These are phyloP conservation scores for Sclerotinia glacialis DNA, from an alignment of 2,329 filamentous ascomycete species.

Conservation along the genomic window DNA sequence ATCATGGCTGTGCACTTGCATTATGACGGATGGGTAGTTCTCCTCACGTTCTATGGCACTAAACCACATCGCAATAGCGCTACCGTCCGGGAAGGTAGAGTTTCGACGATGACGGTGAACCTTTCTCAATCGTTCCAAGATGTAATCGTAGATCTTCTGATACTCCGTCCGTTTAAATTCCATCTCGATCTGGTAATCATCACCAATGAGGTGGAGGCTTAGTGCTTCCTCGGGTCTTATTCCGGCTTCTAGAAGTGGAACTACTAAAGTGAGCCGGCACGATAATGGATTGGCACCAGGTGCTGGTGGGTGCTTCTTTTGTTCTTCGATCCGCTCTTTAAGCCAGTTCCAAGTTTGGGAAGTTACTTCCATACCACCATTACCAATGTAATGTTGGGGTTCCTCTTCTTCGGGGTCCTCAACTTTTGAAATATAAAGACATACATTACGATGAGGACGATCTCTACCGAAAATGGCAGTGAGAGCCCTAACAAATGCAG, in stretches of 20 bases:
- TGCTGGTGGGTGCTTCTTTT: background rate
- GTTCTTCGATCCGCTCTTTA: background rate
- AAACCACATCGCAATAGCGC: constrained; percentile 19
- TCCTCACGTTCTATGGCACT: constrained; percentile 14
- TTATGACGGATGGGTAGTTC: background rate
- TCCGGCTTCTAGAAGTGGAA: background rate
- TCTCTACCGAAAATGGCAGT: constrained; percentile 3
- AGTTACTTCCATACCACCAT: constrained; percentile 28
- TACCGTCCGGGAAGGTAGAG: background rate
- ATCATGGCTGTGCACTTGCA: background rate
- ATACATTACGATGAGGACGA: constrained; percentile 21
- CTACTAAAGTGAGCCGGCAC: background rate
- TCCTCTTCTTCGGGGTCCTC: no score
- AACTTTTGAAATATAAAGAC: background rate
- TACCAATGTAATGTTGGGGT: constrained; percentile 18
- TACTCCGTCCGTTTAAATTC: background rate
- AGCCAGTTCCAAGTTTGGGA: constrained; percentile 1
- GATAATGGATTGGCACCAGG: background rate
- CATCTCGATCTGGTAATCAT: constrained; percentile 2
- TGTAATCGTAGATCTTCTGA: background rate
- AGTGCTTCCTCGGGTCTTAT: background rate
- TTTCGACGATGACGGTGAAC: background rate
- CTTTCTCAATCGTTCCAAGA: background rate
- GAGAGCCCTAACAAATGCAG: constrained; percentile 10
- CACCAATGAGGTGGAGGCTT: constrained; percentile 5